Base-by-base conservation (phyloP, 371 early-diverging fungal genomes). In the Astathelohania contejeani region DNA sequence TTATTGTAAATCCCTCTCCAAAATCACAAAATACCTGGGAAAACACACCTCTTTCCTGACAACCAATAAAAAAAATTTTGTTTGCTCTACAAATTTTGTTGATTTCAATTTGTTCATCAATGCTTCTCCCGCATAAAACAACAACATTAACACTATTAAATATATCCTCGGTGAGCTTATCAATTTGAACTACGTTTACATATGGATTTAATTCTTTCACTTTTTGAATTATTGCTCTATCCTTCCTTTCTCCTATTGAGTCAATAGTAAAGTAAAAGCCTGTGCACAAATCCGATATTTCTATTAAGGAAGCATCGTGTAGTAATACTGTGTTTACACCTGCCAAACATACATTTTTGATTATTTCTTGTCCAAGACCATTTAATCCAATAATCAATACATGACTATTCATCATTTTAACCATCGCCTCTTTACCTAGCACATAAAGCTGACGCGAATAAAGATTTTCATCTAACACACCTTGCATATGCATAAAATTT, bases 401-500 rank as follows among this genome's bases (percentile, higher is more conserved):
- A 72, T 89, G 87, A 53, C 90, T 87, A 45, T 75, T 72, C 70
- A 87, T 81, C 95, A 99, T 94, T 75, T 87, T 88, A 65, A 84
- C 79, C 96, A 96, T 96, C 57, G 99, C 97, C 56, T 93, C 95
- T 70, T 87, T 88, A 24, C 97, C 99, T 55, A 99, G 81, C 16
- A 95, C 97, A 49, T 69, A 67, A 14, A 72, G 57, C 55, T 76
- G 74, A 53, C 76, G 67, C 6, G 72, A 72, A 45, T 76, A 76
- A 38, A 76, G 48, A 42, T 65, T 55, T 57, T 76, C 76, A 51
- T 76, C 70, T 35, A 62, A n/a, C n/a, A n/a, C n/a, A n/a, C n/a
- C n/a, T n/a, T n/a, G n/a, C n/a, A n/a, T n/a, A n/a, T n/a, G n/a
- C n/a, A n/a, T n/a, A n/a, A n/a, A n/a, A n/a, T n/a, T n/a, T n/a